A percentile compares a stretch with the other conserved stretches of the same genome.
These are phyloP conservation scores for Pseudocercospora macadamiae DNA, from an alignment of 2,329 filamentous ascomycete species.

Conservation along the genomic window DNA sequence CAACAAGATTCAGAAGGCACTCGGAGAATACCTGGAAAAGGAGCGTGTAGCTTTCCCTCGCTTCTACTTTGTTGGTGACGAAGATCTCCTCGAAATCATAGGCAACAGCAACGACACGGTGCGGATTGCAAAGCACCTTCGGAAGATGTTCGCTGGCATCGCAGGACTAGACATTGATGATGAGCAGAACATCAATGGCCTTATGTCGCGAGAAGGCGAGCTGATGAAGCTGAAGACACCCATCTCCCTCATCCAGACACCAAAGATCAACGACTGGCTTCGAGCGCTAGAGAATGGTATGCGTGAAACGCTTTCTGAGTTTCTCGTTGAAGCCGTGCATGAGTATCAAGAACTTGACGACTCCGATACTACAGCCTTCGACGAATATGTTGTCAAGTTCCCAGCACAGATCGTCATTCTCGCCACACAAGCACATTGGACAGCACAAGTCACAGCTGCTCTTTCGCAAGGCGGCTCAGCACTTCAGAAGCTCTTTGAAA, in stretches of 20 bases:
- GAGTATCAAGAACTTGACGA: conserved; percentile 72
- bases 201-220: conserved; percentile 95
- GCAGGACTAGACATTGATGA: conserved; percentile 90
- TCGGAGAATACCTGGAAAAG: conserved; percentile 97
- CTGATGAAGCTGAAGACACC: conserved; percentile 83
- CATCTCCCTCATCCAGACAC: conserved; percentile 89
- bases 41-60: conserved; percentile 96
- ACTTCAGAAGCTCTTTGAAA: conserved; percentile 73
- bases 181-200: conserved; percentile 83
- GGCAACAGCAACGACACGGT: conserved; percentile 98
- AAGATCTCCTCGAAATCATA: conserved; percentile 97
- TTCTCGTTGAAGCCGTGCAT: conserved; percentile 82
- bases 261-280: conserved; percentile 99
- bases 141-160: conserved; percentile 99
- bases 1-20: conserved; percentile 98
- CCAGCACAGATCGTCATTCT: conserved; percentile 96
- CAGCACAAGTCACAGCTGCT: conserved; percentile 78
- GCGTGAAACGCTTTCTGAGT: conserved; percentile 89
- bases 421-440: conserved; percentile 93
- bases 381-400: conserved; percentile 78
- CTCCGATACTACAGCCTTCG: conserved; percentile 72
- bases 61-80: conserved; percentile 99
- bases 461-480: conserved; percentile 71
- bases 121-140: conserved; percentile 96
- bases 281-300: conserved; percentile 87